These are phyloP conservation scores for Holtermannia corniformis DNA, from an alignment of 768 basidiomycete genomes.

Conservation along the genomic window DNA sequence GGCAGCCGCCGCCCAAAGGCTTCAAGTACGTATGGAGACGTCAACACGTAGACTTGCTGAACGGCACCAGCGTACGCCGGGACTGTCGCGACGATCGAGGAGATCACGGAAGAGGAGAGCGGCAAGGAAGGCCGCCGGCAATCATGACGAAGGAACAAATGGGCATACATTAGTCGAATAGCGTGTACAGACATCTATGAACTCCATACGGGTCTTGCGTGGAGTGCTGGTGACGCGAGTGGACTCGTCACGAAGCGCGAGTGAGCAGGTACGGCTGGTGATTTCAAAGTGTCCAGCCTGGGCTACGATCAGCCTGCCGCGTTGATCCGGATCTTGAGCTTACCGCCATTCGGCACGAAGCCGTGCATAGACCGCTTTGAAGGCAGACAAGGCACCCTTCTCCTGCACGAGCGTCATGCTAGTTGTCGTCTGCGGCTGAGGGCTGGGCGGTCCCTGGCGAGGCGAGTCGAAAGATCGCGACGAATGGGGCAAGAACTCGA, in stretches of 20 bases:
- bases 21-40: constrained; percentile 5
- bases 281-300: constrained; percentile 23
- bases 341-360: constrained; percentile 61
- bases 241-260: constrained; percentile 15
- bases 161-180: too few relatives aligned
- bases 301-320: too few relatives aligned
- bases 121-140: too few relatives aligned
- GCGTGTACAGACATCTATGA: too few relatives aligned
- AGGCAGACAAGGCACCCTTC: constrained; percentile 70
- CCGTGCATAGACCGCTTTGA: constrained; percentile 62
- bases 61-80: constrained; percentile 22
- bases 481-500: constrained; percentile 53
- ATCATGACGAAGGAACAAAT: too few relatives aligned
- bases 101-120: constrained; percentile 30
- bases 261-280: constrained; percentile 13
- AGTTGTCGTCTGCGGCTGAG: constrained; percentile 40
- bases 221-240: constrained; percentile 15
- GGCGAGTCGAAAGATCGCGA: constrained; percentile 2
- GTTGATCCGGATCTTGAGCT: not conserved
- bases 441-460: not conserved
- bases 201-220: too few relatives aligned
- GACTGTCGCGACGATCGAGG: constrained; percentile 30
- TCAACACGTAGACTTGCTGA: not conserved
- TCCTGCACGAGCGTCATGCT: constrained; percentile 65
- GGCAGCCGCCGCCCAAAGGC: too few relatives aligned